Base-by-base conservation (phyloP, 371 early-diverging fungal species). In the Mucor ambiguus region DNA sequence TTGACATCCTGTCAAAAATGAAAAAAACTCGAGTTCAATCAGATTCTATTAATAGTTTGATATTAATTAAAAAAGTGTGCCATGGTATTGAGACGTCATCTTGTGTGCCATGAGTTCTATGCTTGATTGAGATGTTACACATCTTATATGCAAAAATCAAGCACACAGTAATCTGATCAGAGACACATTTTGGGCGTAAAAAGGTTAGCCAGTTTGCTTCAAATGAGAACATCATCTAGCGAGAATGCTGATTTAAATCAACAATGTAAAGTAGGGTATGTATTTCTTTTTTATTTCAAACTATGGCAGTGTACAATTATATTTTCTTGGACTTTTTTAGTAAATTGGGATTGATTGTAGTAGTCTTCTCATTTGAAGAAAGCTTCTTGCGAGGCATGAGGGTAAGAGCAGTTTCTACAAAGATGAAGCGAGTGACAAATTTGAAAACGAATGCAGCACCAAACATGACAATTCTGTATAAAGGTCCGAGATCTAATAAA, bases 391-490 rank as follows among this genome's bases (percentile, higher is more conserved):
- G 58, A 57, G 76, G 69, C 55, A 75, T 58, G 10, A 70, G 5
- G 4, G 58, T 38, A 22, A 75, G 29, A 14, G 69, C 30, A 0
- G 48, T 43, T 37, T 72, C 76, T 4, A 75, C 68, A 44, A 46
- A 38, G 33, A 77, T 41, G 56, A 71, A 77, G 6, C 77, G 77
- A 18, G 77, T 74, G 48, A 73, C 44, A 37, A 77, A 74, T 58
- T 74, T 77, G 24, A 68, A 65, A 0, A 64, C 18, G 54, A 77
- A 71, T 11, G 74, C 77, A 33, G 61, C 58, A 29, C 75, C 74
- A 48, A 78, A 82, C 68, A 82, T 70, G 30, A 76, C 69, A 29
- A 80, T 58, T 28, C 82, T 67, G 58, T 82, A 82, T 26, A 66
- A 56, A 18, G 80, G 78, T 48, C 82, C 82, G 5, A 82, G 65